Evolutionary conservation across 768 basidiomycete species (phyloP), one percentile per base, ranked within the genome.

Genomic region (Suillus weaverae): DNA sequence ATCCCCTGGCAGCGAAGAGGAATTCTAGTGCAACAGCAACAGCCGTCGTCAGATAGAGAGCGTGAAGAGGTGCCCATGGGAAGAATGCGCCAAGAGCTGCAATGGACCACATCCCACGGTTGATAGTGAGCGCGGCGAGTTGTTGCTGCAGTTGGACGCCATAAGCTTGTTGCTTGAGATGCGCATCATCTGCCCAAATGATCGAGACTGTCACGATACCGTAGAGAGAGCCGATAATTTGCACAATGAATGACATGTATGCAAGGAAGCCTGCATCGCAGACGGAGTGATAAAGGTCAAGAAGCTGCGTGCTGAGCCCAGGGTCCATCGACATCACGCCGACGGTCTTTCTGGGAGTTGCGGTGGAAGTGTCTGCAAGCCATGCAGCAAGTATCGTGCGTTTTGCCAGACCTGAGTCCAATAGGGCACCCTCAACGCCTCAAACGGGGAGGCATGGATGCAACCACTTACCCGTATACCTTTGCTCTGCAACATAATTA

Each of bases 401-500:
- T 11, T 59, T 59, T 30, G 56, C 56, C 30, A 59, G 38, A 39
- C 56, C 56, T 59, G 56, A 39, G 26, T 30, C 18, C 38, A 30
- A 30, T 57, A 38, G 9, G 26, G 36, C 26, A 10, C 16, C 5
- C 10, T 59, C 56, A 41, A 41, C n/a, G 26, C 26, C 26, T 59
- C 38, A 26, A 59, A 59, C 38, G 1, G 38, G 10, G 26, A 59
- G 9, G 10, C 38, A 59, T 41, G 16, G 26, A 59, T 26, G 56
- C 1, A 59, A 39, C 10, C 18, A 39, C 56, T 59, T 18, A 59
- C 56, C 56, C 30, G 56, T 59, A 20, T 59, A 59, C 18, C 56
- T 39, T 41, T 59, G 56, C n/a, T 59, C 56, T 59, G 56, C 56
- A 26, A 59, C 56, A 39, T 59, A 59, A 59, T 59, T 59, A 59